A percentile compares a stretch with the other conserved stretches of the same genome.
Conservation (phyloP, 805 yeast genomes). For the Hanseniaspora thailandica region DNA sequence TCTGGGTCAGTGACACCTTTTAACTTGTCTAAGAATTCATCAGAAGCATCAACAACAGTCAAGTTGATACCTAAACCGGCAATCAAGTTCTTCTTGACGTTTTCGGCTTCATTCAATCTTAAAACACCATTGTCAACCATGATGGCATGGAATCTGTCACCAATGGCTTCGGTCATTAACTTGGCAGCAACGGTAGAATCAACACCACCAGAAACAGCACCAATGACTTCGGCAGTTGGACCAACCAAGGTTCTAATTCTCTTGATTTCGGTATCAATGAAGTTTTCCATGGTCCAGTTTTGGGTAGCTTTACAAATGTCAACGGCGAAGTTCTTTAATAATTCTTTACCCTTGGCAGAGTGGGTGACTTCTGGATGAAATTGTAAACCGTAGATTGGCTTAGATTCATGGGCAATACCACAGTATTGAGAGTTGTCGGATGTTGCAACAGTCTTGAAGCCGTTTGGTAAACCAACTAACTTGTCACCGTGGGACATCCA, state of each 20-base stretch:
- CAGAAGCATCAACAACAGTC: conserved; percentile 88
- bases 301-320: conserved; percentile 73
- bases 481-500: conserved; percentile 99
- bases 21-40: conserved; percentile 72
- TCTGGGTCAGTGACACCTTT: conserved; percentile 97
- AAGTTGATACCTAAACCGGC: conserved; percentile 90
- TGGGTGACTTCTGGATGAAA: conserved; percentile 99
- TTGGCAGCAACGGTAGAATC: conserved; percentile 99
- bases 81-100: conserved; percentile 77
- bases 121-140: conserved; percentile 96
- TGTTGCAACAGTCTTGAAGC: conserved; percentile 78
- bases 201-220: conserved; percentile 99
- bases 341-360: conserved; percentile 76
- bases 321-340: conserved; percentile 87
- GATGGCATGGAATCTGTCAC: conserved; percentile 96
- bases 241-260: conserved; percentile 88
- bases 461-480: conserved; percentile 77
- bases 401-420: conserved; percentile 68
- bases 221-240: conserved; percentile 95
- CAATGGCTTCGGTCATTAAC: conserved; percentile 95
- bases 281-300: conserved; percentile 97
- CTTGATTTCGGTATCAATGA: conserved; percentile 89
- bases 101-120: conserved; percentile 85
- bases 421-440: conserved; percentile 93
- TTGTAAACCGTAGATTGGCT: conserved; percentile 84